These are phyloP conservation scores for Neurospora tetrasperma DNA, from an alignment of 495 filamentous ascomycete genomes.

Conservation along the genomic window DNA sequence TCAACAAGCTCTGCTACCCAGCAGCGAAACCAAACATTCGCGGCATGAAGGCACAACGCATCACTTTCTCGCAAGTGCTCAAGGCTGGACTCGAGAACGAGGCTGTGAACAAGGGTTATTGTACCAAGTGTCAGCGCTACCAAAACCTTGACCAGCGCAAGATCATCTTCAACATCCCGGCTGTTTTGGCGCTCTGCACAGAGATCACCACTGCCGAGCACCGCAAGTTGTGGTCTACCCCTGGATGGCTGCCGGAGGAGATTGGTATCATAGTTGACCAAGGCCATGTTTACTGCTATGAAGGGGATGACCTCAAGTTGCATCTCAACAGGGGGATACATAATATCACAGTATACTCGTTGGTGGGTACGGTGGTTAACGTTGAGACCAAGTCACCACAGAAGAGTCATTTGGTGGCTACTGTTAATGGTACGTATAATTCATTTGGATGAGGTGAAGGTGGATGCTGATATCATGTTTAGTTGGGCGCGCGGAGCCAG, in stretches of 20 bases:
- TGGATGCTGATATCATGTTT: background rate
- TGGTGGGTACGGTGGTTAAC: conserved; percentile 84
- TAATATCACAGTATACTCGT: conserved; percentile 73
- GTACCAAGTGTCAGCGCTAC: conserved; percentile 76
- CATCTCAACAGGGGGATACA: conserved; percentile 53
- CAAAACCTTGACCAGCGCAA: conserved; percentile 71
- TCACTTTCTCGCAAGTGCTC: conserved; percentile 69
- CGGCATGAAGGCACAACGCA: conserved; percentile 43
- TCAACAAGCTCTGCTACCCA: conserved; percentile 73
- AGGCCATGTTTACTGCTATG: conserved; percentile 78
- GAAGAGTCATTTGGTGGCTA: conserved; percentile 82
- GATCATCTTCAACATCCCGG: conserved; percentile 67
- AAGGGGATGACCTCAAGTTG: conserved; percentile 72
- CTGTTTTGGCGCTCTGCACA: conserved; percentile 75
- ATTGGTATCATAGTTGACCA: conserved; percentile 78
- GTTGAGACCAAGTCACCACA: conserved; percentile 74
- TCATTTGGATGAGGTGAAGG: background rate
- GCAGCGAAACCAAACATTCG: conserved; percentile 31
- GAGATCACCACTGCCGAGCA: conserved; percentile 60
- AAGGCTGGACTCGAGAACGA: conserved; percentile 82
- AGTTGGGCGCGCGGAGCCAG: conserved; percentile 54
- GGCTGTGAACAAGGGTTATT: conserved; percentile 78
- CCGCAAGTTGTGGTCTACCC: conserved; percentile 71
- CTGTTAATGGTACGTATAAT: conserved; percentile 52
- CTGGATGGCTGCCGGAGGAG: conserved; percentile 84